Conservation (phyloP, 345 rosid genomes). For the Toxicodendron radicans region DNA sequence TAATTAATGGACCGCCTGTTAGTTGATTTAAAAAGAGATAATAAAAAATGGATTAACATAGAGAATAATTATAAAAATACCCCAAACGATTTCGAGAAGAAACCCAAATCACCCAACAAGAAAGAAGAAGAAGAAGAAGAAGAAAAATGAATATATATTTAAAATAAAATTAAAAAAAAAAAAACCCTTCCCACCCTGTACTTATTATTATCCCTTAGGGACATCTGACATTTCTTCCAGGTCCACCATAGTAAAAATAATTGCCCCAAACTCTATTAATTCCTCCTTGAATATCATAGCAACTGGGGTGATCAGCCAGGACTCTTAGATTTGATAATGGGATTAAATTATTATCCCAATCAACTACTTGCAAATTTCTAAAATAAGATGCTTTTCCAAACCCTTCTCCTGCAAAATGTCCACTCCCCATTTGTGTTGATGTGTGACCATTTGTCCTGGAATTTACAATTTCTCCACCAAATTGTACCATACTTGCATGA, state of each 20-base stretch:
- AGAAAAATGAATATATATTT: conserved; percentile 21
- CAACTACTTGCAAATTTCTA: conserved; percentile 80
- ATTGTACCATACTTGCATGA: conserved; percentile 93
- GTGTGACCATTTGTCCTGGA: conserved; percentile 80
- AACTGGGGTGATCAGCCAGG: conserved; percentile 81
- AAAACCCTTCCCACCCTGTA: conserved; percentile 10
- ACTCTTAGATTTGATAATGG: conserved; percentile 70
- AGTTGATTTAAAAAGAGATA: conserved; percentile 17
- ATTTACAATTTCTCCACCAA: conserved; percentile 93
- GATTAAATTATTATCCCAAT: conserved; percentile 85
- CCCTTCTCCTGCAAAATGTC: conserved; percentile 91
- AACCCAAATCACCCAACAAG: conserved; percentile 43
- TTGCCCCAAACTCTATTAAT: conserved; percentile 85
- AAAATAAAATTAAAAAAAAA: conserved; percentile 4
- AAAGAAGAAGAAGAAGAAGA: too few species aligned
- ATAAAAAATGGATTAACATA: conserved; percentile 32
- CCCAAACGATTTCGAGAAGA: conserved; percentile 39
- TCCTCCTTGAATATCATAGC: conserved; percentile 89
- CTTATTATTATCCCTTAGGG: conserved; percentile 43
- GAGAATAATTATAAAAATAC: conserved; percentile 33
- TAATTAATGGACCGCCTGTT: conserved; percentile 36
- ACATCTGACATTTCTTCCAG: conserved; percentile 84
- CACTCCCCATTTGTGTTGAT: conserved; percentile 93
- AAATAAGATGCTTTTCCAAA: conserved; percentile 92
- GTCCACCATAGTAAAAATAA: conserved; percentile 95